Conservation (phyloP, 2,329 filamentous ascomycete species). For the Arachnopeziza araneosa region DNA sequence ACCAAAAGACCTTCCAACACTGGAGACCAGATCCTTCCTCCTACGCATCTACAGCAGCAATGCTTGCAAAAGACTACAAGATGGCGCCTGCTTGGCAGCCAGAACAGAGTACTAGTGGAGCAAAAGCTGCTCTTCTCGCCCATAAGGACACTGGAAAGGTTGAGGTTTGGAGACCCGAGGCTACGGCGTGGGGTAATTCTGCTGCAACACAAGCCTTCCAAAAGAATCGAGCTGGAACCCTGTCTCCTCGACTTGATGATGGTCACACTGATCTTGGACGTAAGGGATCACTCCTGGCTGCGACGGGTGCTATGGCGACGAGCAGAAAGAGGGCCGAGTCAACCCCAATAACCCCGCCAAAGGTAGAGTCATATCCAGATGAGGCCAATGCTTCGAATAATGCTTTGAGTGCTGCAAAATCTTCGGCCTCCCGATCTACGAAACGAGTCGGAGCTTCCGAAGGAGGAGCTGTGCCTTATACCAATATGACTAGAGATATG, state of each 20-base stretch:
- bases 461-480: conserved; percentile 60
- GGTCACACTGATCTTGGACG: conserved; percentile 45
- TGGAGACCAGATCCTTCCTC: conserved; percentile 62
- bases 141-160: conserved; percentile 46
- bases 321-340: conserved; percentile 56
- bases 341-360: conserved; percentile 38
- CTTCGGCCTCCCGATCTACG: conserved; percentile 41
- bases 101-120: conserved; percentile 57
- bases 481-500: conserved; percentile 67
- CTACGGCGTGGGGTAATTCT: conserved; percentile 49
- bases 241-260: conserved; percentile 40
- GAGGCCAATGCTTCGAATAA: conserved; percentile 56
- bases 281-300: conserved; percentile 66
- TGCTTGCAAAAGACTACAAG: conserved; percentile 55
- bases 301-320: conserved; percentile 67
- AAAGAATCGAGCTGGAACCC: conserved; percentile 36
- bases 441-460: conserved; percentile 32
- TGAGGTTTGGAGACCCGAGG: conserved; percentile 45
- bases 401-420: conserved; percentile 66
- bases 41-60: conserved; percentile 53
- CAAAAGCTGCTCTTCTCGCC: conserved; percentile 70
- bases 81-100: conserved; percentile 52
- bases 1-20: conserved; percentile 57
- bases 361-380: conserved; percentile 46
- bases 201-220: conserved; percentile 65